Evolutionary conservation across 495 filamentous ascomycete species (phyloP).

Genomic region (Lasiosphaeria ovina): DNA sequence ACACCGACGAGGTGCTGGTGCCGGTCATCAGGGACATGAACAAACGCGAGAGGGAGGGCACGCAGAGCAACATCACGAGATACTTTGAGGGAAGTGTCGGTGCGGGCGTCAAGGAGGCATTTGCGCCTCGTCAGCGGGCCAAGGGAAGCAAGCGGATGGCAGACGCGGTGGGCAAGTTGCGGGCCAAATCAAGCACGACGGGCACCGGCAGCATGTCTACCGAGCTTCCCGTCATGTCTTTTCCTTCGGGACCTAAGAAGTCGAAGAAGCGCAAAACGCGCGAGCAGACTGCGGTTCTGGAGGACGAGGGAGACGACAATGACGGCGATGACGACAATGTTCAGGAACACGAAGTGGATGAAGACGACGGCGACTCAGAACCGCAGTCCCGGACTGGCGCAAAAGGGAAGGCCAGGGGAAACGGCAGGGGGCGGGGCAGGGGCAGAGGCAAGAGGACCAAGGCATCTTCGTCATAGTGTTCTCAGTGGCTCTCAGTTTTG

Average conservation of each 20-base stretch:
- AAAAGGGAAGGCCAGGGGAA: slow-evolving; percentile 26
- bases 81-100: slow-evolving; percentile 61
- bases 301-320: slow-evolving; percentile 29
- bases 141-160: slow-evolving; percentile 79
- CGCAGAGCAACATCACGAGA: slow-evolving; percentile 92
- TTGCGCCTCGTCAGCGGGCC: slow-evolving; percentile 70
- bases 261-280: slow-evolving; percentile 28
- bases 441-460: slow-evolving; percentile 36
- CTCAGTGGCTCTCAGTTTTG: not conserved
- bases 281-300: slow-evolving; percentile 21
- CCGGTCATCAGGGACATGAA: slow-evolving; percentile 97
- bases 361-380: slow-evolving; percentile 16
- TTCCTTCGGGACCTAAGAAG: slow-evolving; percentile 8
- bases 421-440: slow-evolving; percentile 12
- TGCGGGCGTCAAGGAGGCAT: slow-evolving; percentile 55
- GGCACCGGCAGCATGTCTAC: slow-evolving; percentile 15
- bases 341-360: slow-evolving; percentile 21
- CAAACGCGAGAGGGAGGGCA: slow-evolving; percentile 76
- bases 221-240: slow-evolving; percentile 24
- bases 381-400: not conserved
- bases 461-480: slow-evolving; percentile 17
- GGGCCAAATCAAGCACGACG: slow-evolving; percentile 30
- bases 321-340: slow-evolving; percentile 18
- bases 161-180: slow-evolving; percentile 69
- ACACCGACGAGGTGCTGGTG: slow-evolving; percentile 91